phyloP scores from a whole-genome alignment of 148 eudicot species.

The Fallopia convolvulus region DNA sequence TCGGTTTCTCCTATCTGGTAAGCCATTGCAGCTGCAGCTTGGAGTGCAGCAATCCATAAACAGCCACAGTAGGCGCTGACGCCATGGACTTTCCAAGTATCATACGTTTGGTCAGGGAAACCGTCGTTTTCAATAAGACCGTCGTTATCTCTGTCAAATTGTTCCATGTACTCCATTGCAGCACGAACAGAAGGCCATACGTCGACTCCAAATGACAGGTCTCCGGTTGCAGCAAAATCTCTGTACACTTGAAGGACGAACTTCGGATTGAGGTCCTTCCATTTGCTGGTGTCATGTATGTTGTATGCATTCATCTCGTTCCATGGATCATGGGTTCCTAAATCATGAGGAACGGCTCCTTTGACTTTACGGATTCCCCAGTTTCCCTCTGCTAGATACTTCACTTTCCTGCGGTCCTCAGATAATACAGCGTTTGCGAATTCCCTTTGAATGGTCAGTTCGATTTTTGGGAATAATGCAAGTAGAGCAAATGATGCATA shows the following conservation, averaged over 20 bases:
- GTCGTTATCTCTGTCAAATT: conserved; percentile 79
- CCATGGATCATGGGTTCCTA: conserved; percentile 99
- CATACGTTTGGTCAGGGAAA: conserved; percentile 96
- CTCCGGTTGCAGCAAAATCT: conserved; percentile 86
- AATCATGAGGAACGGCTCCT: conserved; percentile 97
- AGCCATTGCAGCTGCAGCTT: conserved; percentile 96
- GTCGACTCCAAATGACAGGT: conserved; percentile 82
- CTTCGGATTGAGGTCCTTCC: conserved; percentile 96
- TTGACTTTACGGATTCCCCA: conserved; percentile 83
- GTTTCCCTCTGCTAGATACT: conserved; percentile 83
- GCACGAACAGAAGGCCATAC: conserved; percentile 99
- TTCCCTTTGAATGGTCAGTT: conserved; percentile 89
- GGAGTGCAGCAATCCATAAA: conserved; percentile 92
- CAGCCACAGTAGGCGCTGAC: conserved; percentile 95
- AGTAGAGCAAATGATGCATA: conserved; percentile 97
- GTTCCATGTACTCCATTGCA: conserved; percentile 96
- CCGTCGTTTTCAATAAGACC: conserved; percentile 95
- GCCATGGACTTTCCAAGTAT: conserved; percentile 98
- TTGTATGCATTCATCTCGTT: conserved; percentile 99
- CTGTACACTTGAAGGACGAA: conserved; percentile 97
- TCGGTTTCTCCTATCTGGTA: conserved; percentile 69
- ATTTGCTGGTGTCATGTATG: conserved; percentile 95
- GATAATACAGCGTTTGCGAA: conserved; percentile 87
- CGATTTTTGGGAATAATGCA: conserved; percentile 87
- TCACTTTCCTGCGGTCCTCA: conserved; percentile 78